phyloP scores from a whole-genome alignment of 768 basidiomycete species.

The Russula ochroleuca region DNA sequence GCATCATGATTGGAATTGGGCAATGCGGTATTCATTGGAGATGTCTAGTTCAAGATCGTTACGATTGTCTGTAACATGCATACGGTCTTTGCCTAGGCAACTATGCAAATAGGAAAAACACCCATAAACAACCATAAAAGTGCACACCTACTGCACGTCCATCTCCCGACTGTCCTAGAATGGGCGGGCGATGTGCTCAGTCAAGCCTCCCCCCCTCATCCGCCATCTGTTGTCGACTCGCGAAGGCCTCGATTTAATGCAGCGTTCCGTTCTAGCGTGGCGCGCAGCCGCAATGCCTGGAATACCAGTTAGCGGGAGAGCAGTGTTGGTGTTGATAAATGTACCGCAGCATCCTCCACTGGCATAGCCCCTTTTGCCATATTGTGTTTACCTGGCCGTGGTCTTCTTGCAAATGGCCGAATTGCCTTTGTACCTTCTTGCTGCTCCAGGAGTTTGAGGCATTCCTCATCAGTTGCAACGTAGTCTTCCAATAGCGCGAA shows the following conservation, averaged over 20 bases:
- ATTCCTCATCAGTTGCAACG: slow-evolving; percentile 68
- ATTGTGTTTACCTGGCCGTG: slow-evolving; percentile 71
- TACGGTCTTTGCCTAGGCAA: slow-evolving; percentile 24
- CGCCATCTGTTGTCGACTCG: slow-evolving; percentile 16
- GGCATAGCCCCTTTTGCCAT: slow-evolving; percentile 84
- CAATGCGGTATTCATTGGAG: background rate
- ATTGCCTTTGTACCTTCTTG: slow-evolving; percentile 34
- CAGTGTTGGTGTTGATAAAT: slow-evolving; percentile 30
- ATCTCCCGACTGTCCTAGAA: background rate
- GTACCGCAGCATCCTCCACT: slow-evolving; percentile 78
- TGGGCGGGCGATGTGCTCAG: background rate
- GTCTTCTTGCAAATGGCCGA: slow-evolving; percentile 46
- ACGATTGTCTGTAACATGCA: slow-evolving; percentile 21
- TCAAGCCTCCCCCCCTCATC: slow-evolving; percentile 3
- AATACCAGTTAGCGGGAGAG: slow-evolving; percentile 2
- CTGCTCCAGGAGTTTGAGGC: slow-evolving; percentile 54
- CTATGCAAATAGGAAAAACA: slow-evolving; percentile 30
- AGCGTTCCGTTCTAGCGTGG: slow-evolving; percentile 36
- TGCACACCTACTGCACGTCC: background rate
- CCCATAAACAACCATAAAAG: slow-evolving; percentile 26
- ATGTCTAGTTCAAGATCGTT: slow-evolving; percentile 7
- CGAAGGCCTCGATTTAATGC: slow-evolving; percentile 18
- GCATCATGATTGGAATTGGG: slow-evolving; percentile 36
- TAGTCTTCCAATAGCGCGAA: slow-evolving; percentile 72
- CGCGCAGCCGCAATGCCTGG: slow-evolving; percentile 66